A percentile compares a stretch with the other conserved stretches of the same genome.
Conservation (phyloP, 23 red algal genomes). For the Cyanidiococcus yangmingshanensis region DNA sequence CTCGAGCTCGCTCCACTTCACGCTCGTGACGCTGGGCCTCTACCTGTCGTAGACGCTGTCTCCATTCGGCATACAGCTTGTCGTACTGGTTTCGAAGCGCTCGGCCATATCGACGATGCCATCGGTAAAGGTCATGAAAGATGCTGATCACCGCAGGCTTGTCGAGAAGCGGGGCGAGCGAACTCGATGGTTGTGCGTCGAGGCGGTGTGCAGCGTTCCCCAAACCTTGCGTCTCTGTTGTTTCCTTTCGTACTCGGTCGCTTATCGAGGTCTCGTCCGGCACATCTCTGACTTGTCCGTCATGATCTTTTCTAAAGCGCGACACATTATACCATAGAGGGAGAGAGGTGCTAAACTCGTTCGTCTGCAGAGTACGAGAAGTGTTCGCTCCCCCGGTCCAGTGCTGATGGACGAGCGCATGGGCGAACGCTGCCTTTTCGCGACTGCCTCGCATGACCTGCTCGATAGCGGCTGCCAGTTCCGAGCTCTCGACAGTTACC, state of each 20-base stretch:
- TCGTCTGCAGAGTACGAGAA: no score
- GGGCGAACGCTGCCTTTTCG: neutral
- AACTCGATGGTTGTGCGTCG: no score
- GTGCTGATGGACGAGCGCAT: neutral
- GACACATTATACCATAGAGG: no score
- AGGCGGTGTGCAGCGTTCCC: no score
- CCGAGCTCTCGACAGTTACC: neutral
- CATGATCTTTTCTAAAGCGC: no score
- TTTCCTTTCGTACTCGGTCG: no score
- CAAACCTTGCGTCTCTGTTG: no score
- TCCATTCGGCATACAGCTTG: slow-evolving; percentile 25
- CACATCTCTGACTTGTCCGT: no score
- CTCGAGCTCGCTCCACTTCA: neutral
- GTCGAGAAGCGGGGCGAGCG: no score
- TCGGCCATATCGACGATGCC: neutral
- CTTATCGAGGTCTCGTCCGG: no score
- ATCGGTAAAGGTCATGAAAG: neutral
- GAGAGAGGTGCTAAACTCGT: no score
- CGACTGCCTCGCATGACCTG: neutral
- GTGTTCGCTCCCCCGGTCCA: neutral
- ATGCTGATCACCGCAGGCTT: neutral
- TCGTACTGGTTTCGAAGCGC: slow-evolving; percentile 16
- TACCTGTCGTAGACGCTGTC: slow-evolving; percentile 14
- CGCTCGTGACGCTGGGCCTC: neutral
- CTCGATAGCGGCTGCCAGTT: neutral